These are phyloP conservation scores for Fusarium coicis DNA, from an alignment of 2,329 filamentous ascomycete genomes.

Conservation along the genomic window DNA sequence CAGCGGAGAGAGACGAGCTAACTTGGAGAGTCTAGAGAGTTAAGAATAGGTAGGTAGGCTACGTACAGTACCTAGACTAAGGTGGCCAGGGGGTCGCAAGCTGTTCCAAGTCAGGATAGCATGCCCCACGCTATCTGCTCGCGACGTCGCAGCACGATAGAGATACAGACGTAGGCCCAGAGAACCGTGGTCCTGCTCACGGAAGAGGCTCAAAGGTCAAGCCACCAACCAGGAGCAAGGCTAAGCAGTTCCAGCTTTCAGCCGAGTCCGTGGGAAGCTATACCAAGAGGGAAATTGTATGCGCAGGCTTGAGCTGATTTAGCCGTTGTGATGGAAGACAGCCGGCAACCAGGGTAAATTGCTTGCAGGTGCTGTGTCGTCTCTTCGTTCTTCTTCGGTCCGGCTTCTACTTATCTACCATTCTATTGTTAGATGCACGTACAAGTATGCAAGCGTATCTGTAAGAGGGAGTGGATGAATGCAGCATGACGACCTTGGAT, in stretches of 20 bases:
- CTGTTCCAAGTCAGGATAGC: conserved; percentile 38
- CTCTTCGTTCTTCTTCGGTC: conserved; percentile 21
- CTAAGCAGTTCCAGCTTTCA: conserved; percentile 41
- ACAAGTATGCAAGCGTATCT: background rate
- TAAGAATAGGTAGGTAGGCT: conserved; percentile 2
- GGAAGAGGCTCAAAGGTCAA: conserved; percentile 26
- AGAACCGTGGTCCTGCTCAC: conserved; percentile 12
- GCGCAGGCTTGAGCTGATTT: conserved; percentile 38
- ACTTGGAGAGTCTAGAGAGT: background rate
- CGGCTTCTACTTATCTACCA: conserved; percentile 2
- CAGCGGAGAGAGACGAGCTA: conserved; percentile 26
- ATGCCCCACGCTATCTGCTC: conserved; percentile 39
- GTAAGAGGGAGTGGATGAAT: background rate
- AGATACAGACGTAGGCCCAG: conserved; percentile 23
- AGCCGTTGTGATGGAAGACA: conserved; percentile 22
- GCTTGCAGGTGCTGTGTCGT: conserved; percentile 15
- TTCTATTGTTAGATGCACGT: conserved; percentile 13
- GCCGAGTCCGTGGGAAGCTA: conserved; percentile 26
- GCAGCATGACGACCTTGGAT: conserved; percentile 7
- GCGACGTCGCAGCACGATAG: conserved; percentile 29
- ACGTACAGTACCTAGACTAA: background rate
- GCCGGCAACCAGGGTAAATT: conserved; percentile 26
- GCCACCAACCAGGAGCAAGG: conserved; percentile 24
- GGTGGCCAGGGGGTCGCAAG: conserved; percentile 29
- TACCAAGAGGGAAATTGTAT: conserved; percentile 34